Conservation (phyloP, 1,139 yeast species). For the Kodamaea alishanica region DNA sequence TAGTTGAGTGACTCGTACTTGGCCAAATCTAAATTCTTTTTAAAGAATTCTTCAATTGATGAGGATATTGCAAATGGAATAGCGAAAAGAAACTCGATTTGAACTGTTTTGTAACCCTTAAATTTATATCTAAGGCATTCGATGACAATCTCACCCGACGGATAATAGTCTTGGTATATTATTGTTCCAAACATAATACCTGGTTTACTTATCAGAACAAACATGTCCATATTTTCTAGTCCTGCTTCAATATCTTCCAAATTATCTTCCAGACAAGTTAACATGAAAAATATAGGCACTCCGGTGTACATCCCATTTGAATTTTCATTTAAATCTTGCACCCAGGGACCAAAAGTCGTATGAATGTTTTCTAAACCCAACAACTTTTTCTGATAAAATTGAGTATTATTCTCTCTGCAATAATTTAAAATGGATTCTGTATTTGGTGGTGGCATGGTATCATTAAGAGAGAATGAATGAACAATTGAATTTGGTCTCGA, state of each 20-base stretch:
- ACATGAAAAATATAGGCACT: slow-evolving; percentile 9
- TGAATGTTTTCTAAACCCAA: slow-evolving; percentile 10
- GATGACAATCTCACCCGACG: slow-evolving; percentile 13
- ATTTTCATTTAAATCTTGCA: slow-evolving; percentile 9
- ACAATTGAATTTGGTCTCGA: too few species aligned
- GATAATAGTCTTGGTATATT: slow-evolving; percentile 11
- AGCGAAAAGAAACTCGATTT: slow-evolving; percentile 10
- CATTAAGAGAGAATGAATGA: too few species aligned
- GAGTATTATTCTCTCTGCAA: slow-evolving; percentile 6
- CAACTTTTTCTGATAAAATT: slow-evolving; percentile 8
- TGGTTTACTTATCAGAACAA: slow-evolving; percentile 3
- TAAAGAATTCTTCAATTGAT: slow-evolving; percentile 9
- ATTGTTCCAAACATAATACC: slow-evolving; percentile 12
- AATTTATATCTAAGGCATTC: slow-evolving; percentile 12
- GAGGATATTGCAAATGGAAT: slow-evolving; percentile 8
- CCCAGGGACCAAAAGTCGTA: slow-evolving; percentile 13
- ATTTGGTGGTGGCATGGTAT: not conserved
- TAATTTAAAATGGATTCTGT: slow-evolving; percentile 1
- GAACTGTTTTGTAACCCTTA: slow-evolving; percentile 8
- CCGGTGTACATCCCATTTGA: slow-evolving; percentile 9
- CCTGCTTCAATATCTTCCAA: not conserved
- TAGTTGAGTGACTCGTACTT: slow-evolving; percentile 10
- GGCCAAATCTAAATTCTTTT: slow-evolving; percentile 4
- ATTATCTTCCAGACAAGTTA: slow-evolving; percentile 6
- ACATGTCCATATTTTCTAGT: too few species aligned